Conservation (phyloP, 345 rosid species). For the Jatropha curcas region DNA sequence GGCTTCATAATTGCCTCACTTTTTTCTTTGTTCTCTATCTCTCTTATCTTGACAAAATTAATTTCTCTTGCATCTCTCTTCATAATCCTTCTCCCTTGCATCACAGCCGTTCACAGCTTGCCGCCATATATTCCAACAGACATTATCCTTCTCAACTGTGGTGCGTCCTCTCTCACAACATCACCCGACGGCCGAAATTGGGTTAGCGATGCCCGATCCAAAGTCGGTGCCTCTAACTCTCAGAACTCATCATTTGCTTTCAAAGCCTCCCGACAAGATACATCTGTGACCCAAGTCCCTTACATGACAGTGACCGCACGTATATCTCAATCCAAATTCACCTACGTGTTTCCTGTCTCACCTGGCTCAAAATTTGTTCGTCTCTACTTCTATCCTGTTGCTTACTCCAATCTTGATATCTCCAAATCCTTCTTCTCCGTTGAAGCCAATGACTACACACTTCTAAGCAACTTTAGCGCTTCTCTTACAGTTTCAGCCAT, state of each 20-base stretch:
- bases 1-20: no score
- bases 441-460: neutral
- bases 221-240: neutral
- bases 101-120: neutral
- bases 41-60: no score
- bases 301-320: neutral
- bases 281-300: neutral
- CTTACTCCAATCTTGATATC: neutral
- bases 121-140: neutral
- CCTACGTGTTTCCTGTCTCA: neutral
- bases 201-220: neutral
- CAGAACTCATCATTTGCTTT: neutral
- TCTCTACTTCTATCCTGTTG: slow-evolving; percentile 5
- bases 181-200: neutral
- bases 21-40: no score
- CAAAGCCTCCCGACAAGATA: no score
- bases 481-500: slow-evolving; percentile 4
- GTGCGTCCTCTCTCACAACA: neutral
- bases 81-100: neutral
- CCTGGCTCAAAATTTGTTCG: slow-evolving; percentile 4
- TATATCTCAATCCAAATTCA: neutral
- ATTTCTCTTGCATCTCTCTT: neutral
- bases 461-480: no score
- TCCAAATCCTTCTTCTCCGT: slow-evolving; percentile 6
- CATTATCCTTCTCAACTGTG: neutral